phyloP scores from a whole-genome alignment of 1,284 basidiomycete genomes.

The Kwoniella shivajii region DNA sequence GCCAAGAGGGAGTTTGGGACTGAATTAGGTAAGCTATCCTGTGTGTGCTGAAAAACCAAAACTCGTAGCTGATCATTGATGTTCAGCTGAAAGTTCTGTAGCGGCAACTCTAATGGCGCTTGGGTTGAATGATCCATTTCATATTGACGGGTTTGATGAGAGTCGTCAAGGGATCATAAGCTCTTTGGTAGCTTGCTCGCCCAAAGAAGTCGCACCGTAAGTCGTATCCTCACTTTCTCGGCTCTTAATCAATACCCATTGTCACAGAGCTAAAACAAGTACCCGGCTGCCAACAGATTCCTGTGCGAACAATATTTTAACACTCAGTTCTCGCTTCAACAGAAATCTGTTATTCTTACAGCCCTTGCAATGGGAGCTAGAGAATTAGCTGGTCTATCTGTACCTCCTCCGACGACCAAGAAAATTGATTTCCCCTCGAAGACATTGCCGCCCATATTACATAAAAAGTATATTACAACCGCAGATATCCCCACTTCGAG shows the following conservation, averaged over 20 bases:
- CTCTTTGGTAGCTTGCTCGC: conserved; percentile 77
- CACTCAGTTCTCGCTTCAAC: conserved; percentile 82
- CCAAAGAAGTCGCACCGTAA: conserved; percentile 74
- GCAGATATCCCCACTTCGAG: conserved; percentile 20
- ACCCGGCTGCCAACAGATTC: conserved; percentile 57
- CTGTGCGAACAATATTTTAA: conserved; percentile 92
- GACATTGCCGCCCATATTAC: conserved; percentile 68
- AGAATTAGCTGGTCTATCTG: conserved; percentile 73
- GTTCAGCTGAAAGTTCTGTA: conserved; percentile 79
- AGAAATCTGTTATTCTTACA: conserved; percentile 81
- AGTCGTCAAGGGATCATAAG: conserved; percentile 74
- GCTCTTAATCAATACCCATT: no score
- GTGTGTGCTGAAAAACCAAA: background rate
- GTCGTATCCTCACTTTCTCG: conserved; percentile 43
- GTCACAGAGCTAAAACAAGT: background rate
- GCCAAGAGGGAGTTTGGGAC: conserved; percentile 78
- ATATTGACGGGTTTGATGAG: conserved; percentile 75
- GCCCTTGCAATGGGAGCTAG: conserved; percentile 81
- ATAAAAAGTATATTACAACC: conserved; percentile 65
- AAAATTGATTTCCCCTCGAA: conserved; percentile 71
- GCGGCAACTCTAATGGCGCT: conserved; percentile 75
- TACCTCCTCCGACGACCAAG: conserved; percentile 52
- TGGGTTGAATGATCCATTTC: conserved; percentile 78
- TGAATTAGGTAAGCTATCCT: conserved; percentile 74
- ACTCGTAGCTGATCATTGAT: background rate